A percentile compares a stretch with the other conserved stretches of the same genome.
Conservation (phyloP, 176 grass and related monocot species). For the Ananas comosus region DNA sequence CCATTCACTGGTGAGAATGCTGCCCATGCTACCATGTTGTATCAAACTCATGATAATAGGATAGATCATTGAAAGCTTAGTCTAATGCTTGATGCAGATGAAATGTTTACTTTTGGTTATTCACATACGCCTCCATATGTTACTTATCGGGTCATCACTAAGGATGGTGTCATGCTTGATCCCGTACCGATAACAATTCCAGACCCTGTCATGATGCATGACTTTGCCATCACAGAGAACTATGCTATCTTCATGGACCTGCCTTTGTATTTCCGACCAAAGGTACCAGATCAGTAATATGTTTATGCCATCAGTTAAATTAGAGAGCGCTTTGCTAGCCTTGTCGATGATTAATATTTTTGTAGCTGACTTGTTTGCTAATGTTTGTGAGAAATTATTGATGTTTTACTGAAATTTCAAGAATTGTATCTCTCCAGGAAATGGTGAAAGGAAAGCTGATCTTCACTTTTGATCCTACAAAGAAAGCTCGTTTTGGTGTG, state of each 20-base stretch:
- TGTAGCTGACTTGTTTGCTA: not conserved
- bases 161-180: slow-evolving; percentile 87
- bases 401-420: not conserved
- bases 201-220: slow-evolving; percentile 96
- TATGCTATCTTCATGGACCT: slow-evolving; percentile 97
- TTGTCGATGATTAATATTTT: not conserved
- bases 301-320: not conserved
- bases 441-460: slow-evolving; percentile 94
- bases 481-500: slow-evolving; percentile 89
- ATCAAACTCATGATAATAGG: not conserved
- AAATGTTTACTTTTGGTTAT: slow-evolving; percentile 99
- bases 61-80: not conserved
- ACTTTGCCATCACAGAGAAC: slow-evolving; percentile 96
- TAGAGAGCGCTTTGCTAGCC: not conserved
- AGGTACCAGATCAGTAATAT: slow-evolving; percentile 31
- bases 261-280: slow-evolving; percentile 75
- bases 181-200: slow-evolving; percentile 97
- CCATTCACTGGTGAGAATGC: slow-evolving; percentile 65
- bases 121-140: slow-evolving; percentile 76
- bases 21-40: not conserved
- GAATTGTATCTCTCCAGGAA: slow-evolving; percentile 46
- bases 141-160: slow-evolving; percentile 89
- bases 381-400: not conserved
- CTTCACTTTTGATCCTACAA: slow-evolving; percentile 76
- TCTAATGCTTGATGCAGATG: slow-evolving; percentile 40